Evolutionary conservation across 306 rosid species (phyloP), one percentile per base, ranked within the genome.

Genomic region (Hippophae rhamnoides): DNA sequence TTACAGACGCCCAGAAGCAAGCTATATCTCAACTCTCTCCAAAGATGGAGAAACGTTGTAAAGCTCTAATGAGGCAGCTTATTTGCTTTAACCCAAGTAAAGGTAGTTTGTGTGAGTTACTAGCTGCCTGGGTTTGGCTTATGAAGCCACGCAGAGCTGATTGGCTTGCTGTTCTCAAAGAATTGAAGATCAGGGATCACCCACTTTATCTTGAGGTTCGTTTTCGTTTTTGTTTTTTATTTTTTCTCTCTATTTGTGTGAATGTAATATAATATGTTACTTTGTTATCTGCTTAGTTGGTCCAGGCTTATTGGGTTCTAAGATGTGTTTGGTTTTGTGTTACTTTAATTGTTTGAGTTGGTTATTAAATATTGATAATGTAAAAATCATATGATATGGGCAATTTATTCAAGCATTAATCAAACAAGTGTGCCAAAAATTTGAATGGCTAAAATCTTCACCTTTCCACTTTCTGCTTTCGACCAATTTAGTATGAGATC

Each of bases 111-210:
- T 67, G 53, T 47, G 95, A 83, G 69, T 57, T 90, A 49, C 73
- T 90, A 65, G 52, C 48, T 46, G 78, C 85, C 62, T 90, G 98
- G 98, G 89, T 71, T 71, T 71, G 74, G 71, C 58, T 72, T 46
- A 90, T 85, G 98, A 87, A 61, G 81, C 98, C 98, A 60, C 26
- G 50, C 6, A 78, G 96, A 76, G 89, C 92, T 57, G 89, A 90
- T 43, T 90, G 98, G 95, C 96, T 90, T 69, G 67, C 72, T 7
- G 76, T 90, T 87, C 69, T 90, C 42, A 90, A 85, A 66, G 82
- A 85, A 60, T 74, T 90, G 80, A 76, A 63, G 52, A 60, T 2
- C 8, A 82, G 54, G 70, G 76, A 76, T 51, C 83, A 85, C 77
- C 92, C 87, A n/a, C 75, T 85, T 57, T 78, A 81, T 67, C 76